phyloP scores from a whole-genome alignment of 2,329 filamentous ascomycete genomes.

The Xylariaceae sp. region DNA sequence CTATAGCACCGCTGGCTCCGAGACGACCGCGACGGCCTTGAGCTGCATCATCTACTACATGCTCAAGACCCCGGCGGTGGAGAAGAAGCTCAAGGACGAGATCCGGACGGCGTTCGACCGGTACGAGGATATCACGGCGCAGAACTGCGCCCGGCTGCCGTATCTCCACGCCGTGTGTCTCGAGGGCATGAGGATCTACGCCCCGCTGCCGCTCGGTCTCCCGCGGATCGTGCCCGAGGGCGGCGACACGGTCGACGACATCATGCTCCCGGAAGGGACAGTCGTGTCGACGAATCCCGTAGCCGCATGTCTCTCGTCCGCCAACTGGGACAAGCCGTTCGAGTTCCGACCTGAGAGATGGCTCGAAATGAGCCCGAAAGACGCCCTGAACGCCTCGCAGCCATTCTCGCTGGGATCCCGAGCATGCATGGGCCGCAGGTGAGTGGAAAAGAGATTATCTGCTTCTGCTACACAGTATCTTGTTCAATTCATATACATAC shows the following conservation, averaged over 20 bases:
- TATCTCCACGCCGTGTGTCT: neutral
- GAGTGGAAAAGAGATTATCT: neutral
- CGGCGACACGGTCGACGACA: constrained; percentile 12
- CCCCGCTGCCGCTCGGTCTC: constrained; percentile 7
- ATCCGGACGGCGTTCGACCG: neutral
- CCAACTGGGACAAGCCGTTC: constrained; percentile 14
- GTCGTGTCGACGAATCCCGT: constrained; percentile 13
- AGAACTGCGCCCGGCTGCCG: neutral
- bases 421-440: constrained; percentile 6
- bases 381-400: constrained; percentile 13
- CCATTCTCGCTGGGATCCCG: constrained; percentile 13
- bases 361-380: constrained; percentile 4
- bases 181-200: constrained; percentile 7
- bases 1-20: neutral
- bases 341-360: constrained; percentile 16
- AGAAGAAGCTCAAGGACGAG: neutral
- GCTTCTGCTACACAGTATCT: constrained; percentile 1
- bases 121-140: neutral
- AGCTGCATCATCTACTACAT: neutral
- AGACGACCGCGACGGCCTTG: neutral
- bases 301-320: constrained; percentile 12
- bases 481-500: constrained; percentile 20
- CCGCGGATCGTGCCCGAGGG: constrained; percentile 6
- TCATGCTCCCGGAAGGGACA: constrained; percentile 13
- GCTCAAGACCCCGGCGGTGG: neutral